These are phyloP conservation scores for Irpex rosettiformis DNA, from an alignment of 1,284 basidiomycete genomes.

Conservation along the genomic window DNA sequence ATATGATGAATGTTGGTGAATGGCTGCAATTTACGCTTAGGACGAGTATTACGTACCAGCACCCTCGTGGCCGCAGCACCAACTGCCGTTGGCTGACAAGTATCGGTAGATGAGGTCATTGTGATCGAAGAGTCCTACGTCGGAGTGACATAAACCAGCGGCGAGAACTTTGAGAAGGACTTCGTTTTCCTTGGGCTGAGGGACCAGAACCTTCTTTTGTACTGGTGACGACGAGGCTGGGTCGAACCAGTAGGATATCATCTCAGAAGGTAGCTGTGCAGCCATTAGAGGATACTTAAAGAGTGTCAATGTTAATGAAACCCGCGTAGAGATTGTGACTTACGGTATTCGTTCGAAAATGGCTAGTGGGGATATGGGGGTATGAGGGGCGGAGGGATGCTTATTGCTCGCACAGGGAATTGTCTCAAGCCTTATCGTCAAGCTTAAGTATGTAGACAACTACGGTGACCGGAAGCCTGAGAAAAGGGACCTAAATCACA, in stretches of 20 bases:
- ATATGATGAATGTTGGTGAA: neutral
- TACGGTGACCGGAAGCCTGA: neutral
- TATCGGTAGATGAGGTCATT: neutral
- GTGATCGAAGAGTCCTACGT: constrained; percentile 16
- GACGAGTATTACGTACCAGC: constrained; percentile 11
- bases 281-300: neutral
- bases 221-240: constrained; percentile 12
- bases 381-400: neutral
- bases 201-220: constrained; percentile 17
- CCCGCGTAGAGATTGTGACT: neutral
- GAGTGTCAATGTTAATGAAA: too few relatives aligned
- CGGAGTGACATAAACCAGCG: constrained; percentile 23
- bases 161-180: constrained; percentile 24
- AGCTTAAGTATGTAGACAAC: neutral
- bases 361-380: too few relatives aligned
- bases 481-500: neutral
- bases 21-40: neutral
- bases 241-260: constrained; percentile 21
- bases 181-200: constrained; percentile 18
- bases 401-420: too few relatives aligned
- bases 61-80: constrained; percentile 21
- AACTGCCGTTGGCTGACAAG: neutral
- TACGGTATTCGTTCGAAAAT: too few relatives aligned
- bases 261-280: constrained; percentile 47
- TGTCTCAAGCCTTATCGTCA: too few relatives aligned